Evolutionary conservation across 2,329 filamentous ascomycete species (phyloP).

Genomic region (Akanthomyces lecanii): DNA sequence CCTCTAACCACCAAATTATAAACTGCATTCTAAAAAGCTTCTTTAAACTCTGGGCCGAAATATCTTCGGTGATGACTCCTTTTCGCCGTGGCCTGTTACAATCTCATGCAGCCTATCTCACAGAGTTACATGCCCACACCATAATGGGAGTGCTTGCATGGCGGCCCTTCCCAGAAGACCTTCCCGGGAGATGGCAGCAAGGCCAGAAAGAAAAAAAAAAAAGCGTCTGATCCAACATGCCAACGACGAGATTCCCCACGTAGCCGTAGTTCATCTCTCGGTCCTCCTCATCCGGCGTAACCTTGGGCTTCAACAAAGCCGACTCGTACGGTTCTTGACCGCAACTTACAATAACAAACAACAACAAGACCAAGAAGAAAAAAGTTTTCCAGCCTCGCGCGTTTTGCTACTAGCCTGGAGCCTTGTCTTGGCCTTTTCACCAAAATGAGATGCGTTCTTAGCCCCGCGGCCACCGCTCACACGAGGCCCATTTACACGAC

Average conservation of each 20-base stretch:
- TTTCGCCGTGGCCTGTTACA: background rate
- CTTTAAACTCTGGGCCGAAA: background rate
- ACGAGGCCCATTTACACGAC: slow-evolving; percentile 8
- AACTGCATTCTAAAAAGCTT: background rate
- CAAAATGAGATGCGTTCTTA: background rate
- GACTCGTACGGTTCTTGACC: slow-evolving; percentile 2
- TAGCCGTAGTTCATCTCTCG: background rate
- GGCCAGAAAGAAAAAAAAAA: background rate
- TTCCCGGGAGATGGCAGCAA: background rate
- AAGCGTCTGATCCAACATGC: background rate
- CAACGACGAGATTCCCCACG: background rate
- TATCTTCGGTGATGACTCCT: background rate
- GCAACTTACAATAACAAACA: slow-evolving; percentile 15
- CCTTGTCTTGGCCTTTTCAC: slow-evolving; percentile 4
- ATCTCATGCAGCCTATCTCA: background rate
- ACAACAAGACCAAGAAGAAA: background rate
- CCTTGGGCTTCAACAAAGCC: background rate
- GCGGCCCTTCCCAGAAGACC: background rate
- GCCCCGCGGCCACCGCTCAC: background rate
- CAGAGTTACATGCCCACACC: background rate
- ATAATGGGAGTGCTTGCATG: slow-evolving; percentile 9
- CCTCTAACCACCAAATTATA: background rate
- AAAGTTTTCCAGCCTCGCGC: background rate
- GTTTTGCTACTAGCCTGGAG: background rate
- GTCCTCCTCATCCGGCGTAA: background rate